Evolutionary conservation across 23 red algal species (phyloP).

Genomic region (Gracilaria caudata): DNA sequence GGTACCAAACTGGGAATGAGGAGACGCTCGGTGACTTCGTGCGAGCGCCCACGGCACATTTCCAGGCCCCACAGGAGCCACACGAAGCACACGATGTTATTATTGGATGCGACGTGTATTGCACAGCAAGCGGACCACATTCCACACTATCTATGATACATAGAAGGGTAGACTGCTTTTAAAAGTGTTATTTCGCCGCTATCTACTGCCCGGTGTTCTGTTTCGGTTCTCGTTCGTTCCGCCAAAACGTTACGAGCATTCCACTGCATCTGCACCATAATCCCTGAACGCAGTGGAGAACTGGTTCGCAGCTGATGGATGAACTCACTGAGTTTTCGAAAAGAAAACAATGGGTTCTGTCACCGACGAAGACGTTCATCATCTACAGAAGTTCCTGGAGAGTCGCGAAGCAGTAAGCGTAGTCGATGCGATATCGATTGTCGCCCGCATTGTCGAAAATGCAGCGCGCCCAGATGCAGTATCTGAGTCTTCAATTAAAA

Average conservation of each 20-base stretch:
- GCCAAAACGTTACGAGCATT: too few relatives aligned
- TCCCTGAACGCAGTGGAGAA: not conserved
- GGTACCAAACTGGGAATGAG: too few relatives aligned
- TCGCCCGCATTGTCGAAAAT: constrained; percentile 28
- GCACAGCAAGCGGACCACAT: too few relatives aligned
- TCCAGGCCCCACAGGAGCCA: too few relatives aligned
- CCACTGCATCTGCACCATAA: too few relatives aligned
- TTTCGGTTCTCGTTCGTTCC: not conserved
- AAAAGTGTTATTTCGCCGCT: too few relatives aligned
- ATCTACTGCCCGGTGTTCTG: too few relatives aligned
- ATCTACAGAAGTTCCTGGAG: not conserved
- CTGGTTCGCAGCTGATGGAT: not conserved
- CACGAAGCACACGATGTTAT: too few relatives aligned
- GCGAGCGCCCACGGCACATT: too few relatives aligned
- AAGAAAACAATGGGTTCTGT: not conserved
- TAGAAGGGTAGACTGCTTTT: not conserved
- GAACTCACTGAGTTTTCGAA: not conserved
- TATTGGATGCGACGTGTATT: too few relatives aligned
- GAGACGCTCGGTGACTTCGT: too few relatives aligned
- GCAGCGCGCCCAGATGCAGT: constrained; percentile 9
- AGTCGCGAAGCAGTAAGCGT: constrained; percentile 3
- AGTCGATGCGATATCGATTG: constrained; percentile 3
- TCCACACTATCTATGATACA: too few relatives aligned
- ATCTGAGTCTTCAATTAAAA: not conserved
- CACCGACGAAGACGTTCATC: not conserved